These are phyloP conservation scores for Omphalea diandra DNA, from an alignment of 441 rosid genomes.

Conservation along the genomic window DNA sequence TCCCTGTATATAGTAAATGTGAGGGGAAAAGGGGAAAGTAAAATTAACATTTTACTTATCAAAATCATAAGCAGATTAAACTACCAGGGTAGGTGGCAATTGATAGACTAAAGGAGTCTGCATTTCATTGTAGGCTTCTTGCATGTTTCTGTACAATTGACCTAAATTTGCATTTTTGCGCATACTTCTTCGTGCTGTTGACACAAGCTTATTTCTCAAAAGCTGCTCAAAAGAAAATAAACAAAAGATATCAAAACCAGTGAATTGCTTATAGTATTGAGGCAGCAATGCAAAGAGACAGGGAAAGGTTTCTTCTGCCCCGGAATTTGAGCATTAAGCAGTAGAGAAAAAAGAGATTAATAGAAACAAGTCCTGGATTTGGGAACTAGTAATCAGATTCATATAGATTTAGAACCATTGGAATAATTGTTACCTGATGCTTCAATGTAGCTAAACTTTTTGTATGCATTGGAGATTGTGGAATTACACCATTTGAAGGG, in stretches of 20 bases:
- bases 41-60: not conserved
- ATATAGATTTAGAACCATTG: conserved; percentile 7
- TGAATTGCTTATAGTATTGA: not conserved
- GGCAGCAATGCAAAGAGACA: not conserved
- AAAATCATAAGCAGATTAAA: conserved; percentile 18
- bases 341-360: not conserved
- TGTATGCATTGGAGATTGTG: conserved; percentile 86
- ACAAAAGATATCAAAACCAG: conserved; percentile 13
- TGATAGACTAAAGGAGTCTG: conserved; percentile 73
- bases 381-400: conserved; percentile 7
- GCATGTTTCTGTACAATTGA: conserved; percentile 64
- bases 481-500: conserved; percentile 81
- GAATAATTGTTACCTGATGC: conserved; percentile 54
- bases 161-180: conserved; percentile 52
- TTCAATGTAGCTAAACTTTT: conserved; percentile 76
- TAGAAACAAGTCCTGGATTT: not conserved
- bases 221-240: conserved; percentile 45
- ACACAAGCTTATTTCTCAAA: conserved; percentile 60
- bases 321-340: not conserved
- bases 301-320: not conserved
- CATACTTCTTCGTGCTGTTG: conserved; percentile 60
- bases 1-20: conserved; percentile 46
- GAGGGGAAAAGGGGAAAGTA: conserved; percentile 16
- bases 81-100: conserved; percentile 55
- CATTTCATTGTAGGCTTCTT: conserved; percentile 66